Conservation (phyloP, 2,329 filamentous ascomycete species). For the Septoria petroselini region DNA sequence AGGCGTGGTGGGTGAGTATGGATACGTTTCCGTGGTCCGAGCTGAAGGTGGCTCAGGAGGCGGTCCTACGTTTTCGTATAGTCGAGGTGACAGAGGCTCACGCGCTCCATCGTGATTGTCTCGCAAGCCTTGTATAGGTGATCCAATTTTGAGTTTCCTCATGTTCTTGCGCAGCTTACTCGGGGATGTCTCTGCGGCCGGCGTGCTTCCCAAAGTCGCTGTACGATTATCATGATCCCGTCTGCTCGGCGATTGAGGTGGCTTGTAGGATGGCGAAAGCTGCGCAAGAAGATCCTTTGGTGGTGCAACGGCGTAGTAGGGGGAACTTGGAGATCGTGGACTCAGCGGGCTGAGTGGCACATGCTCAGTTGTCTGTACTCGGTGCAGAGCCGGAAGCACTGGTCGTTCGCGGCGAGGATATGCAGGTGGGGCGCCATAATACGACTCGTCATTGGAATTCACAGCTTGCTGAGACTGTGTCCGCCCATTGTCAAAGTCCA, state of each 20-base stretch:
- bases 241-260: conserved; percentile 18
- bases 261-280: conserved; percentile 15
- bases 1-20: conserved; percentile 33
- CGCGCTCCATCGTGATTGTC: conserved; percentile 46
- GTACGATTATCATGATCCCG: conserved; percentile 30
- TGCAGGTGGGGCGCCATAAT: conserved; percentile 1
- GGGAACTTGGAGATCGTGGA: conserved; percentile 37
- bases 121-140: conserved; percentile 46
- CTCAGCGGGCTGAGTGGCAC: conserved; percentile 40
- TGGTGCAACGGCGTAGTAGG: conserved; percentile 39
- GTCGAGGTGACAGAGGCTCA: conserved; percentile 55
- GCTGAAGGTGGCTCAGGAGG: conserved; percentile 52
- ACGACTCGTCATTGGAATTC: background rate
- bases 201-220: conserved; percentile 42
- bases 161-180: conserved; percentile 37
- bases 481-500: conserved; percentile 53
- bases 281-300: conserved; percentile 8
- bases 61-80: conserved; percentile 52
- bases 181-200: conserved; percentile 35
- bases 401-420: conserved; percentile 6
- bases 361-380: conserved; percentile 25
- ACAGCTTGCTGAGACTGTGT: conserved; percentile 55
- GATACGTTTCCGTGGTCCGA: conserved; percentile 30
- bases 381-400: conserved; percentile 4
- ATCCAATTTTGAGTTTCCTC: conserved; percentile 52